phyloP scores from a whole-genome alignment of 768 basidiomycete species.

The Mycena capillaripes region DNA sequence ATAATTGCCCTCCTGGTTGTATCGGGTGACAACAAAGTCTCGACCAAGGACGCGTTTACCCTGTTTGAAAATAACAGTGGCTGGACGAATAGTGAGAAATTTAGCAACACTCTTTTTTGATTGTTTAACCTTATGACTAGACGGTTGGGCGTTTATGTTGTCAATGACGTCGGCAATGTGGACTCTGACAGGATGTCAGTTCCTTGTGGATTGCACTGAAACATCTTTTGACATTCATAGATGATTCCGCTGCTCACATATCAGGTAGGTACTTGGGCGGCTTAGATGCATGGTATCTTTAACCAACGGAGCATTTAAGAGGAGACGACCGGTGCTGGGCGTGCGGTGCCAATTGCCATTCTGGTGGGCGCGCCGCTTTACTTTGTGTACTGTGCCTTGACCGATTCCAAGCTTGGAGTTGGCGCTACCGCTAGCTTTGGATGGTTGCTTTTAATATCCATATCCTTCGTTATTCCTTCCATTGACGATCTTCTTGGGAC shows the following conservation, averaged over 20 bases:
- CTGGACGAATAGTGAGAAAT: conserved; percentile 69
- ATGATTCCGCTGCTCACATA: conserved; percentile 84
- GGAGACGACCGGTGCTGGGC: conserved; percentile 75
- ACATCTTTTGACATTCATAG: conserved; percentile 49
- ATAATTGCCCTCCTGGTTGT: conserved; percentile 71
- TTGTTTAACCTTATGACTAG: no score
- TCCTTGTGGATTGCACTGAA: background rate
- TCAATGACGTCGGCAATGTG: conserved; percentile 85
- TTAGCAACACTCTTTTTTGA: no score
- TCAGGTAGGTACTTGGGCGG: conserved; percentile 43
- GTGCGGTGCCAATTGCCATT: conserved; percentile 78
- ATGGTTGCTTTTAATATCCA: conserved; percentile 75
- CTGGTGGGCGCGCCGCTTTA: conserved; percentile 43
- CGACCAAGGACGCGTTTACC: conserved; percentile 77
- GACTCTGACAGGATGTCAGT: conserved; percentile 82
- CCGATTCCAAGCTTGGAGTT: conserved; percentile 58
- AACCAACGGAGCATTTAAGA: conserved; percentile 48
- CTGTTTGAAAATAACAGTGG: conserved; percentile 80
- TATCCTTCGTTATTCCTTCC: conserved; percentile 74
- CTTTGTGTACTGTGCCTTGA: background rate
- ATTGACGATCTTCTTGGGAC: conserved; percentile 63
- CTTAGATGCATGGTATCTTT: background rate
- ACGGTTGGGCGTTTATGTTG: conserved; percentile 80
- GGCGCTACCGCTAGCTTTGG: conserved; percentile 71
- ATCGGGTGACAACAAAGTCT: conserved; percentile 70